Conservation (phyloP, 2,329 filamentous ascomycete genomes). For the Alternaria viburni region DNA sequence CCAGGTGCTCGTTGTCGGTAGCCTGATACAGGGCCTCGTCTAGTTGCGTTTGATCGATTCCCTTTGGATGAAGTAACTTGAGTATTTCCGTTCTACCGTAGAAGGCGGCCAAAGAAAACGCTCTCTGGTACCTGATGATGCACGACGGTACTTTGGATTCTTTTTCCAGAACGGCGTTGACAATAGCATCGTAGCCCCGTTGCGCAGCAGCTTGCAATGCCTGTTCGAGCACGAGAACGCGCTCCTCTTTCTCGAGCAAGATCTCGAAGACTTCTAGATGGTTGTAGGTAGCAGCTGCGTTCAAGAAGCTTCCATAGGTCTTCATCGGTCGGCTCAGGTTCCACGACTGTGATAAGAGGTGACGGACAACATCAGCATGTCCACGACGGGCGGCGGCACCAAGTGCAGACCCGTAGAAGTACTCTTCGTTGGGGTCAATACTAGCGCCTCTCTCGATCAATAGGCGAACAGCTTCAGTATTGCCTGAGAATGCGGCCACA, state of each 20-base stretch:
- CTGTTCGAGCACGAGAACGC: slow-evolving; percentile 24
- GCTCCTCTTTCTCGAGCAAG: slow-evolving; percentile 22
- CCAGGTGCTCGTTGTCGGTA: slow-evolving; percentile 26
- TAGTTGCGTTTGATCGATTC: slow-evolving; percentile 16
- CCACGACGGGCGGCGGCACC: slow-evolving; percentile 25
- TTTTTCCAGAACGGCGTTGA: slow-evolving; percentile 23
- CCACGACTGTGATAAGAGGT: slow-evolving; percentile 26
- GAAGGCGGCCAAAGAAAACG: slow-evolving; percentile 26
- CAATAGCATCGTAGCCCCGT: slow-evolving; percentile 21
- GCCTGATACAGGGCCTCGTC: slow-evolving; percentile 27
- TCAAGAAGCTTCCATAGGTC: slow-evolving; percentile 27
- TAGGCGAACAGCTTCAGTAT: slow-evolving; percentile 19
- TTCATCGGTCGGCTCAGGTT: slow-evolving; percentile 21
- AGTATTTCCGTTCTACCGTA: slow-evolving; percentile 25
- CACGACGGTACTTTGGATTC: not conserved
- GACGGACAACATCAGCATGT: slow-evolving; percentile 23
- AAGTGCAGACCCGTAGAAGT: slow-evolving; percentile 27
- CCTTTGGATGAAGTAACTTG: slow-evolving; percentile 15
- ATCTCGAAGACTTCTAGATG: slow-evolving; percentile 25
- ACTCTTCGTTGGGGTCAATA: slow-evolving; percentile 28
- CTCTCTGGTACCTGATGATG: slow-evolving; percentile 21
- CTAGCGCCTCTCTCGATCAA: slow-evolving; percentile 26
- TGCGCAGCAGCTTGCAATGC: slow-evolving; percentile 28
- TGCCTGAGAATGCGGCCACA: slow-evolving; percentile 25
- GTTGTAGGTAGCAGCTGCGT: slow-evolving; percentile 30